A percentile compares a stretch with the other conserved stretches of the same genome.
Conservation (phyloP, 148 eudicot genomes). For the Arbutus unedo region DNA sequence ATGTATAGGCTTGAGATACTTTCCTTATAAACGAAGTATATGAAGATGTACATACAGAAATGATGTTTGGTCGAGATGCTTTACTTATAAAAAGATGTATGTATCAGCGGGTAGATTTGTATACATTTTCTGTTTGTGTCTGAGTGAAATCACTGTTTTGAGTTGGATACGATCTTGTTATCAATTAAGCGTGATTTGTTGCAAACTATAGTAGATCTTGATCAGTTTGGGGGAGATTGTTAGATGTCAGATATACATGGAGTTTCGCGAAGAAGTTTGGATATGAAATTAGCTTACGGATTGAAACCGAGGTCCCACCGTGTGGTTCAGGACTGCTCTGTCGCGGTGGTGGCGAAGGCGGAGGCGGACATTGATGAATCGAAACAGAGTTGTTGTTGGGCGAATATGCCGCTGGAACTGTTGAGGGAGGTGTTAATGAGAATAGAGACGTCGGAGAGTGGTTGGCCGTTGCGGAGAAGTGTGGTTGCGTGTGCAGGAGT, state of each 20-base stretch:
- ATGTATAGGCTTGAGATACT: too few species aligned
- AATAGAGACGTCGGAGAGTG: slow-evolving; percentile 55
- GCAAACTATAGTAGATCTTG: background rate
- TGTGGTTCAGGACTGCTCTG: slow-evolving; percentile 41
- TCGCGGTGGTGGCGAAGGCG: slow-evolving; percentile 15
- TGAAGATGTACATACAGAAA: background rate
- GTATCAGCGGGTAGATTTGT: background rate
- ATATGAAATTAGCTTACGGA: slow-evolving; percentile 30
- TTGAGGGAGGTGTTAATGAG: slow-evolving; percentile 66
- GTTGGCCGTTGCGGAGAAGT: slow-evolving; percentile 52
- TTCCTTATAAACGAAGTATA: too few species aligned
- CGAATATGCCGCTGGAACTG: slow-evolving; percentile 62
- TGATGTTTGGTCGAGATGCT: background rate
- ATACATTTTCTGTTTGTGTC: background rate
- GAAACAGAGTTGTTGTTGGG: slow-evolving; percentile 62
- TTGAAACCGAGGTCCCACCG: slow-evolving; percentile 49
- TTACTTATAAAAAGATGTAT: background rate
- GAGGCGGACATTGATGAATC: slow-evolving; percentile 30
- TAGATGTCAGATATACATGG: slow-evolving; percentile 12
- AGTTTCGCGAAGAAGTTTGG: slow-evolving; percentile 27
- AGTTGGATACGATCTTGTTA: background rate
- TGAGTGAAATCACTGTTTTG: background rate
- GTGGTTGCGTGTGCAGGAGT: slow-evolving; percentile 64
- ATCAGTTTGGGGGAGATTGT: background rate
- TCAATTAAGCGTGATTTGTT: background rate